Conservation (phyloP, 2,329 filamentous ascomycete species). For the Pyrenophora graminea region DNA sequence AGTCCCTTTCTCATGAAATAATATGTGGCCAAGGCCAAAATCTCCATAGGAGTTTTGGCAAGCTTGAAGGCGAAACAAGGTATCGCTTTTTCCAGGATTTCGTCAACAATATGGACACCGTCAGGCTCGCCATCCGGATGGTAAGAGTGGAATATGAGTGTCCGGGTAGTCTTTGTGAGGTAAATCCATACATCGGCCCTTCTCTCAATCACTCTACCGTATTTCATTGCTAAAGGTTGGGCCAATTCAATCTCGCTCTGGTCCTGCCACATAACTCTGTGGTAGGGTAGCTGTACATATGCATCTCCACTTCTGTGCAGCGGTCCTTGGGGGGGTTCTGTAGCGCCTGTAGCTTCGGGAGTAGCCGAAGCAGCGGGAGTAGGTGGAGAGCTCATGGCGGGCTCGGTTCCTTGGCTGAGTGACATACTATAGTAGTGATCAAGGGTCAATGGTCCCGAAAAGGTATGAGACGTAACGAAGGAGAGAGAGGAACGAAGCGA, state of each 20-base stretch:
- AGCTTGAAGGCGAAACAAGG: slow-evolving; percentile 1
- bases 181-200: not conserved
- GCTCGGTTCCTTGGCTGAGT: too few species aligned
- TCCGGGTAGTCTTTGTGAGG: not conserved
- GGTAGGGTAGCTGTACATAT: too few species aligned
- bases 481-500: too few species aligned
- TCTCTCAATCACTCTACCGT: not conserved
- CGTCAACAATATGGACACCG: not conserved
- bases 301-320: too few species aligned
- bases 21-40: slow-evolving; percentile 5
- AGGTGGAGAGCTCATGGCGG: too few species aligned
- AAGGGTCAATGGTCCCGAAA: too few species aligned
- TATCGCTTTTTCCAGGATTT: not conserved
- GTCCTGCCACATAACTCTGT: not conserved
- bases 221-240: not conserved
- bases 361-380: too few species aligned
- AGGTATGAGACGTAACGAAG: too few species aligned
- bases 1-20: slow-evolving; percentile 1
- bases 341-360: too few species aligned
- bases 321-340: too few species aligned
- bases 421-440: too few species aligned
- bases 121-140: not conserved
- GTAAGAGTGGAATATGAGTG: not conserved
- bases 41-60: not conserved
- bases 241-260: not conserved